phyloP scores from a whole-genome alignment of 75 land plant species.

The Sequoia sempervirens region DNA sequence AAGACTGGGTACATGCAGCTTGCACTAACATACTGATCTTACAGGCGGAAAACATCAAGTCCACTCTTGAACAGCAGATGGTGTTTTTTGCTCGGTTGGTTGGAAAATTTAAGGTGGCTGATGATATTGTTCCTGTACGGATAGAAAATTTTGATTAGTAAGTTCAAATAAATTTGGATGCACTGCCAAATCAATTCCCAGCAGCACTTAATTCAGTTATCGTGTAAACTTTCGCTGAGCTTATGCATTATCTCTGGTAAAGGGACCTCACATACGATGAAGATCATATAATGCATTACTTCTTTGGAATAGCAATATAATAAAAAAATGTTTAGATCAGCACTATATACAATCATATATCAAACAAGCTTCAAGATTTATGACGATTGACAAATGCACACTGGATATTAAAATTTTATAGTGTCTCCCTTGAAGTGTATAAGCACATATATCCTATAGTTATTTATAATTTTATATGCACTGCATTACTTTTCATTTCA shows the following conservation, averaged over 20 bases:
- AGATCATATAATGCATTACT: no score
- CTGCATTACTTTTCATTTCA: no score
- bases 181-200: neutral
- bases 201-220: neutral
- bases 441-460: no score
- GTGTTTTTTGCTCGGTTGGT: conserved; percentile 78
- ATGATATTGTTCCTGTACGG: conserved; percentile 66
- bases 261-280: no score
- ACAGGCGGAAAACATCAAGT: conserved; percentile 90
- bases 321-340: no score
- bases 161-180: neutral
- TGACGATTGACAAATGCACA: no score
- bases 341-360: no score
- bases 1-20: neutral
- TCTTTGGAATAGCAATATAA: no score
- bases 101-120: conserved; percentile 70
- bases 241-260: neutral
- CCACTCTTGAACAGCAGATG: conserved; percentile 93
- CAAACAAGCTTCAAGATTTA: no score
- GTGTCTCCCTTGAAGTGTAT: no score
- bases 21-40: neutral
- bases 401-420: no score
- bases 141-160: conserved; percentile 72
- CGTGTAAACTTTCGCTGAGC: neutral
- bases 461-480: no score